These are phyloP conservation scores for Cercis canadensis DNA, from an alignment of 306 rosid species.

Conservation along the genomic window DNA sequence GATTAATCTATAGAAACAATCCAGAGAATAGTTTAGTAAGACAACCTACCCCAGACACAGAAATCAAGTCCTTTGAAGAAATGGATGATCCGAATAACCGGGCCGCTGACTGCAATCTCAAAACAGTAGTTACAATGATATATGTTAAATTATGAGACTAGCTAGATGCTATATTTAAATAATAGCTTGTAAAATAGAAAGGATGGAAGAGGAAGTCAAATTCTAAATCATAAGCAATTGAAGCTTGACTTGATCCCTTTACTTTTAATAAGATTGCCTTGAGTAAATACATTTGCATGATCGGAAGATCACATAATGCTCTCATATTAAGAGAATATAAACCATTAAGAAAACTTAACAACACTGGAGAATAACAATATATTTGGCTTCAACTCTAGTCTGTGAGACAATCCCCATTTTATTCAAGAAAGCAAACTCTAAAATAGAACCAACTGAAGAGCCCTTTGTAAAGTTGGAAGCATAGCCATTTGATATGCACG, in stretches of 20 bases:
- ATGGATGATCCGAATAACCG: slow-evolving; percentile 91
- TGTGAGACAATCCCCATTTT: slow-evolving; percentile 13
- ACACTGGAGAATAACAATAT: neutral
- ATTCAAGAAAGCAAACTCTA: slow-evolving; percentile 10
- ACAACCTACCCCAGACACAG: slow-evolving; percentile 87
- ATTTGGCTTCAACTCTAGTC: slow-evolving; percentile 17
- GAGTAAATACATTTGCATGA: slow-evolving; percentile 11
- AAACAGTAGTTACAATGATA: slow-evolving; percentile 26
- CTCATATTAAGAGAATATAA: neutral
- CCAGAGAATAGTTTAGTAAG: slow-evolving; percentile 2
- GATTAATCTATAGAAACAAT: neutral
- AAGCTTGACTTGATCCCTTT: neutral
- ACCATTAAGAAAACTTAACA: neutral
- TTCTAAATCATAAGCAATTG: slow-evolving; percentile 11
- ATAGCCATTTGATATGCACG: neutral
- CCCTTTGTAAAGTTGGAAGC: neutral
- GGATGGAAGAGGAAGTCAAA: neutral
- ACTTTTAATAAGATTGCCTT: slow-evolving; percentile 28
- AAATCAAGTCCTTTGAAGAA: slow-evolving; percentile 74
- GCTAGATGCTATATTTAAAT: neutral
- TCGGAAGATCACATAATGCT: neutral
- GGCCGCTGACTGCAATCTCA: slow-evolving; percentile 80
- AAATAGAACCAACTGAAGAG: neutral
- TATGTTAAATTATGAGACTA: neutral
- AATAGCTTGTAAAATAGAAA: neutral